Conservation (phyloP, 1,284 basidiomycete species). For the Microbotryum lychnidis-dioicae region DNA sequence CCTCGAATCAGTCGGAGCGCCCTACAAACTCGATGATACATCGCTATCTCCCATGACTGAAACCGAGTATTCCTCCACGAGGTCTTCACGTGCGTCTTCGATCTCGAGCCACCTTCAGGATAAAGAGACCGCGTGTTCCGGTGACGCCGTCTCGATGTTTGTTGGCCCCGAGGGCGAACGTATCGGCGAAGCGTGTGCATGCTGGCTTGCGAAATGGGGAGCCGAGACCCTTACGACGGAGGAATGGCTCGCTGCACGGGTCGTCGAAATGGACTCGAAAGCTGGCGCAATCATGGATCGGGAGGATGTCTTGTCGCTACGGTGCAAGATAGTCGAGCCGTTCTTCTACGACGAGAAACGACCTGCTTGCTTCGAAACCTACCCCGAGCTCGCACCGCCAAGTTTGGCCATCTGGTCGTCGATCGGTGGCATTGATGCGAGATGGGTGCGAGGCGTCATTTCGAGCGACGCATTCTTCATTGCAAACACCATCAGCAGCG, state of each 20-base stretch:
- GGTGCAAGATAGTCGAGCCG: background rate
- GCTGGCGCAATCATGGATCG: background rate
- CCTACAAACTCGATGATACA: background rate
- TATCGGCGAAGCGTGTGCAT: conserved; percentile 79
- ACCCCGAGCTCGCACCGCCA: conserved; percentile 23
- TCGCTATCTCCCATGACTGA: background rate
- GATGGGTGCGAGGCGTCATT: conserved; percentile 65
- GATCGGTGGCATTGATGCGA: conserved; percentile 58
- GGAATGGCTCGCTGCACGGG: conserved; percentile 40
- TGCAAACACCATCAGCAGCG: conserved; percentile 31
- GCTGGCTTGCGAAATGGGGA: conserved; percentile 83
- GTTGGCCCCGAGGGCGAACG: conserved; percentile 69
- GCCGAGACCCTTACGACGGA: conserved; percentile 65
- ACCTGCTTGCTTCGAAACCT: background rate
- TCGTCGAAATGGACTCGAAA: background rate
- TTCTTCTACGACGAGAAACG: background rate
- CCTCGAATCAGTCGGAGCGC: conserved; percentile 51
- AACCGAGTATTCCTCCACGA: background rate
- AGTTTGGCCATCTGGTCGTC: conserved; percentile 49
- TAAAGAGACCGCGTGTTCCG: conserved; percentile 7
- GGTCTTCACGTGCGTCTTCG: background rate
- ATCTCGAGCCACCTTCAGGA: background rate
- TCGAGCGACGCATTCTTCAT: conserved; percentile 75
- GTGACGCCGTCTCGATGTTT: background rate
- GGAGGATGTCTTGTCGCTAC: conserved; percentile 16